A percentile compares a stretch with the other conserved stretches of the same genome.
phyloP scores from a whole-genome alignment of 257 asterid species.

The Forsythia suspensa region DNA sequence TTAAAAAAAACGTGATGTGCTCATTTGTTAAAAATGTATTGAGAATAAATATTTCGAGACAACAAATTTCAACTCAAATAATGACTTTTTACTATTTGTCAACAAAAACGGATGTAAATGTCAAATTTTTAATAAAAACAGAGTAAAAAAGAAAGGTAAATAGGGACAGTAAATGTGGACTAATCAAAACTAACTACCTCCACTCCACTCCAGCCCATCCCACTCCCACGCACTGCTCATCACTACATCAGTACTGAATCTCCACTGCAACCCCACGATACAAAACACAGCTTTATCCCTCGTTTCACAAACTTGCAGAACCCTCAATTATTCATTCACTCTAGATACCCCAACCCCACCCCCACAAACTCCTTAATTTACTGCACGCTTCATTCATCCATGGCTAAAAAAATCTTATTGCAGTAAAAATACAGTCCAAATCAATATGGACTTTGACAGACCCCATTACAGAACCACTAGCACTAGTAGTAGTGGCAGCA shows the following conservation, averaged over 20 bases:
- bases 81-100: no score
- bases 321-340: not conserved
- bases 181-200: conserved; percentile 6
- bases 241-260: not conserved
- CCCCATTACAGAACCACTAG: conserved; percentile 56
- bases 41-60: no score
- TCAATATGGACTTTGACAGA: conserved; percentile 55
- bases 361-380: not conserved
- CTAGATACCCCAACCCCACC: not conserved
- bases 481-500: conserved; percentile 24
- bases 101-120: no score
- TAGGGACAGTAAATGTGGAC: no score
- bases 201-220: not conserved
- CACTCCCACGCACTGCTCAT: not conserved
- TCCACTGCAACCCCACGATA: conserved; percentile 19
- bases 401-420: conserved; percentile 5
- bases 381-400: conserved; percentile 22
- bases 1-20: no score
- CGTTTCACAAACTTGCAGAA: not conserved
- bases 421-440: conserved; percentile 22
- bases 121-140: no score
- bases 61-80: no score
- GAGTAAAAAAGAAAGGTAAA: no score
- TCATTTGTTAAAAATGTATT: no score
- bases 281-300: conserved; percentile 22